Conservation (phyloP, 352 stramenopile species). For the Pythium phragmiticola region DNA sequence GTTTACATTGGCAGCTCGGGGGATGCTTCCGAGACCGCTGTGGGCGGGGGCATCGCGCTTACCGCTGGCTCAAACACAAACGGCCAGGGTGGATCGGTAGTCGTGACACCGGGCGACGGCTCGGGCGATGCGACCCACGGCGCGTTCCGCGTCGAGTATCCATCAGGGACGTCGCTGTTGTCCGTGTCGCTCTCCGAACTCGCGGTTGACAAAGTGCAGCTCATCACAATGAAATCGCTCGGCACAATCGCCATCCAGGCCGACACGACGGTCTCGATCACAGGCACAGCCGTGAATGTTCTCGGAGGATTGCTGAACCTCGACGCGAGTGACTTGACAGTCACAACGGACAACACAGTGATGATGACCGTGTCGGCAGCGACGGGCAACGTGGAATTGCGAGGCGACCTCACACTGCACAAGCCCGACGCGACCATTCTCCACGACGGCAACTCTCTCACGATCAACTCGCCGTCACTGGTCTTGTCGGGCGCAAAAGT, state of each 20-base stretch:
- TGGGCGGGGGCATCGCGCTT: conserved; percentile 35
- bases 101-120: conserved; percentile 40
- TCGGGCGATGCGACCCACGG: conserved; percentile 27
- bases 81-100: conserved; percentile 39
- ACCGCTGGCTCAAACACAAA: conserved; percentile 35
- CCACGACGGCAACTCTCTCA: conserved; percentile 36
- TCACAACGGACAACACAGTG: conserved; percentile 12
- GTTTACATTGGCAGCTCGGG: conserved; percentile 40
- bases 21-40: background rate
- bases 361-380: conserved; percentile 26
- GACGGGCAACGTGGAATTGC: conserved; percentile 31
- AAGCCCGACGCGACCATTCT: conserved; percentile 27
- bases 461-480: conserved; percentile 28
- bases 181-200: conserved; percentile 33
- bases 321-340: conserved; percentile 23
- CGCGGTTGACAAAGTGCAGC: conserved; percentile 36
- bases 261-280: conserved; percentile 34
- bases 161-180: conserved; percentile 28
- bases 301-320: conserved; percentile 27
- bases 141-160: conserved; percentile 43
- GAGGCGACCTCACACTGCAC: conserved; percentile 27
- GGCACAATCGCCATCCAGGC: conserved; percentile 35
- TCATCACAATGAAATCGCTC: conserved; percentile 33
- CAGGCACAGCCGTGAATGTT: conserved; percentile 25
- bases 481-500: conserved; percentile 5